phyloP scores from a whole-genome alignment of 176 grass and related monocot species.

The Metroxylon sagu region DNA sequence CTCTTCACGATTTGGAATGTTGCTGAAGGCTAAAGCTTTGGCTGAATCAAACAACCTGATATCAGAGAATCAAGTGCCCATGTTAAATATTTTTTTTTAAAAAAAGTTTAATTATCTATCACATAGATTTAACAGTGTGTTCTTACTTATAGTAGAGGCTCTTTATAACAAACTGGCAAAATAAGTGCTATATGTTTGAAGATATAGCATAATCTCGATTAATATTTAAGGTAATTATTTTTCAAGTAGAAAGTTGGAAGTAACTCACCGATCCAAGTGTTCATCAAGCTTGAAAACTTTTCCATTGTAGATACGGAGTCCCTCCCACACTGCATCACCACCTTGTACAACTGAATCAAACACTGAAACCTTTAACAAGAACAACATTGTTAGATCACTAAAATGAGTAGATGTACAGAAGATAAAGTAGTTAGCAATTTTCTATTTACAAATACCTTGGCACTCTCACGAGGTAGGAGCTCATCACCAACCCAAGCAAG shows the following conservation, averaged over 20 bases:
- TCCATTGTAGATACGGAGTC: slow-evolving; percentile 79
- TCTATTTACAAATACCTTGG: slow-evolving; percentile 49
- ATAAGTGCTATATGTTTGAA: too few species aligned
- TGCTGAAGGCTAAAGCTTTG: slow-evolving; percentile 87
- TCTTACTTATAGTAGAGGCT: too few species aligned
- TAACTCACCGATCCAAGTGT: slow-evolving; percentile 82
- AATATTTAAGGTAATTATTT: too few species aligned
- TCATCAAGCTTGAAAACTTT: slow-evolving; percentile 93
- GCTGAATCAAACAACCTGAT: slow-evolving; percentile 90
- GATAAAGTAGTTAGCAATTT: slow-evolving; percentile 4
- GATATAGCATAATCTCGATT: too few species aligned
- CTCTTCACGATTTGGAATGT: slow-evolving; percentile 70
- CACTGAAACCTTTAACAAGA: slow-evolving; percentile 66
- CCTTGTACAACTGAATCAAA: slow-evolving; percentile 99
- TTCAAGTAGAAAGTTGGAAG: slow-evolving; percentile 11
- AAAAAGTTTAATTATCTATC: too few species aligned
- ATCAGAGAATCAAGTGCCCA: slow-evolving; percentile 3
- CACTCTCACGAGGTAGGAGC: slow-evolving; percentile 69
- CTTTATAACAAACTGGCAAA: too few species aligned
- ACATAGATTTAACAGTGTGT: too few species aligned
- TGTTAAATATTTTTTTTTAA: too few species aligned
- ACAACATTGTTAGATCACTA: slow-evolving; percentile 19
- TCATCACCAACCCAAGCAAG: slow-evolving; percentile 92
- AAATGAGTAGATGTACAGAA: neutral
- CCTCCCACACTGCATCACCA: slow-evolving; percentile 98